Evolutionary conservation across 768 basidiomycete species (phyloP).

Genomic region (Astraeus odoratus): DNA sequence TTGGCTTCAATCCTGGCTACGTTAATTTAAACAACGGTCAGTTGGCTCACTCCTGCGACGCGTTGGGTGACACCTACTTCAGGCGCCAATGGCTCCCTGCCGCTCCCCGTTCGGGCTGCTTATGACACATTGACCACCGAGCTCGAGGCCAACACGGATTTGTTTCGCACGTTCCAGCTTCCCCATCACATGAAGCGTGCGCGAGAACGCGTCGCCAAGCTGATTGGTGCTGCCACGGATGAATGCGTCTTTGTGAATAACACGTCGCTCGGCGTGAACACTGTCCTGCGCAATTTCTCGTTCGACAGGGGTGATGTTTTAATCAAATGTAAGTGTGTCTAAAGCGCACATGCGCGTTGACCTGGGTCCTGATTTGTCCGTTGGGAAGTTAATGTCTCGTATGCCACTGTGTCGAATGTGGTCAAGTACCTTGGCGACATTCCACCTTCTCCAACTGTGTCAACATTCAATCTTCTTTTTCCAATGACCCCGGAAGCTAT

Average conservation of each 20-base stretch:
- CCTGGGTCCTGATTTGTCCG: no score
- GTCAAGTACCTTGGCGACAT: conserved; percentile 49
- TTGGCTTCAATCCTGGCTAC: conserved; percentile 50
- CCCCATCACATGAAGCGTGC: conserved; percentile 30
- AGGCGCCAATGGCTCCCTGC: conserved; percentile 58
- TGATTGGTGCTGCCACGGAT: conserved; percentile 45
- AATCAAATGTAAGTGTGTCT: conserved; percentile 32
- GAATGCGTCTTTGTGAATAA: conserved; percentile 47
- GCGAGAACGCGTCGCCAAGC: conserved; percentile 40
- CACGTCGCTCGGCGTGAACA: conserved; percentile 40
- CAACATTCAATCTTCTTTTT: conserved; percentile 46
- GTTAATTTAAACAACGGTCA: conserved; percentile 61
- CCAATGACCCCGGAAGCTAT: conserved; percentile 53
- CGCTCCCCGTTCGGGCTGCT: conserved; percentile 43
- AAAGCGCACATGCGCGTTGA: no score
- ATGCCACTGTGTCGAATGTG: conserved; percentile 45
- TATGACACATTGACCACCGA: conserved; percentile 33
- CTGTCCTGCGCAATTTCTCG: conserved; percentile 57
- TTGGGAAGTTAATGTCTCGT: conserved; percentile 58
- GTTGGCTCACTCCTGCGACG: conserved; percentile 5
- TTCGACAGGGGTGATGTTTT: conserved; percentile 52
- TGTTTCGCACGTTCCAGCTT: conserved; percentile 38
- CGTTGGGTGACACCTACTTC: neutral
- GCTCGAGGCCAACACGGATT: conserved; percentile 51
- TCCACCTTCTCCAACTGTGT: conserved; percentile 44